Conservation (phyloP, 2,329 filamentous ascomycete genomes). For the Lojkania enalia region DNA sequence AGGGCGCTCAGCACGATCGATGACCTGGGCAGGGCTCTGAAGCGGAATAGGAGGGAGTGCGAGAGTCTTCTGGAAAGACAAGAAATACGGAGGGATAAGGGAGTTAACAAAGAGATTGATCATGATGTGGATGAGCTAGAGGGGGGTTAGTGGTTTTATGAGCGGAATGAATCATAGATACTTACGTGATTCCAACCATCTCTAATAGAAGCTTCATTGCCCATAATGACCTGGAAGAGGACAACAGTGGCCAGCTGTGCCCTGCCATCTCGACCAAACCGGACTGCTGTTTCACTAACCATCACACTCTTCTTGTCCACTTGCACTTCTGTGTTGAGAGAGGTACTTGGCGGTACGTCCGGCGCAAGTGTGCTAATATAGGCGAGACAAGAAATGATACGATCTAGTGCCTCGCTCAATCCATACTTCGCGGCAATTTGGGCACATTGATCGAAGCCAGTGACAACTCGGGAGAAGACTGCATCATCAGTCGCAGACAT, state of each 20-base stretch:
- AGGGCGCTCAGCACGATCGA: constrained; percentile 79
- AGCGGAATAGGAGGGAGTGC: constrained; percentile 82
- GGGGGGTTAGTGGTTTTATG: constrained; percentile 46
- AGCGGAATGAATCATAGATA: constrained; percentile 16
- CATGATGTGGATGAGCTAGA: constrained; percentile 84
- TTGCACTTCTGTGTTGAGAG: constrained; percentile 93
- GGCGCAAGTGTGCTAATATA: constrained; percentile 87
- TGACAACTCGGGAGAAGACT: constrained; percentile 90
- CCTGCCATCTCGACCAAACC: constrained; percentile 90
- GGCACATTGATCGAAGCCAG: constrained; percentile 94
- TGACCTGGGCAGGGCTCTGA: constrained; percentile 87
- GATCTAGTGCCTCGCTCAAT: constrained; percentile 84
- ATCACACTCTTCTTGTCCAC: constrained; percentile 90
- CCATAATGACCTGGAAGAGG: constrained; percentile 88
- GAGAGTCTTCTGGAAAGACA: constrained; percentile 63
- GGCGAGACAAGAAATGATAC: constrained; percentile 87
- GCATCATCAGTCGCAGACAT: constrained; percentile 98
- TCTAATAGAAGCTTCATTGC: constrained; percentile 76
- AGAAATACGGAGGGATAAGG: constrained; percentile 80
- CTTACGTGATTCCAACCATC: constrained; percentile 79
- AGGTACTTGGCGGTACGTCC: constrained; percentile 75
- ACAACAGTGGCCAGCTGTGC: constrained; percentile 93
- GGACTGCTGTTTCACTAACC: constrained; percentile 97
- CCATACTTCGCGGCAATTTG: constrained; percentile 85
- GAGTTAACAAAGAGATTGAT: constrained; percentile 96